Evolutionary conservation across 2,329 filamentous ascomycete genomes (phyloP), one percentile per base, ranked within the genome.

Genomic region (Xylaria polymorpha): DNA sequence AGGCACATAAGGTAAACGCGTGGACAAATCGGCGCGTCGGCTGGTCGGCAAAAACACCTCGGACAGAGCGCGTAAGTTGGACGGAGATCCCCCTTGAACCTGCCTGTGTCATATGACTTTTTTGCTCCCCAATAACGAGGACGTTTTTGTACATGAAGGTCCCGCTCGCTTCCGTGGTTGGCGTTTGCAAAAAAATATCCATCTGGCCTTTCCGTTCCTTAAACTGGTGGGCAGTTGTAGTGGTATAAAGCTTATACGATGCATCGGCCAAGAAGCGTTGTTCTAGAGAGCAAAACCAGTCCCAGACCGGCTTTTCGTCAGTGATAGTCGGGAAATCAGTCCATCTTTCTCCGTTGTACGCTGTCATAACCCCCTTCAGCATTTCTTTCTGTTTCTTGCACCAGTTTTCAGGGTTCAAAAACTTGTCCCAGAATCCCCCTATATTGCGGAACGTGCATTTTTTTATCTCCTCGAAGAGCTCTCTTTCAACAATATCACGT

Each of bases 11-110:
- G 3, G 39, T 43, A 18, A 70, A 70, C 1, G 61, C 61, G 39
- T 70, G 57, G 10, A 70, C 18, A n/a, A 68, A 70, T 62, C 57
- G 61, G 37, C 68, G 65, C 18, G 46, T 65, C 14, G 65, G 65
- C 53, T 68, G 57, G 20, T 64, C 20, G 14, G 9, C 14, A 18
- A 70, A 70, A 18, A 70, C 25, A 12, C 57, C 51, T 44, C 32
- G 20, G 2, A 67, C 56, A 39, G n/a, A n/a, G 2, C 56, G 56
- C 1, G 51, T 51, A 25, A 70, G 57, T 15, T 64, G 56, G 41
- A 67, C n/a, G 46, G 1, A 70, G n/a, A 15, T 64, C 39, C 1
- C 18, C 56, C 7, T 57, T 68, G 7, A 68, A 65, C 20, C 32
- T 7, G 48, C 37, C 20, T 7, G 44, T 55, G 10, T 39, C 18